phyloP scores from a whole-genome alignment of 2,329 filamentous ascomycete species.

The Alternaria tenuissima region DNA sequence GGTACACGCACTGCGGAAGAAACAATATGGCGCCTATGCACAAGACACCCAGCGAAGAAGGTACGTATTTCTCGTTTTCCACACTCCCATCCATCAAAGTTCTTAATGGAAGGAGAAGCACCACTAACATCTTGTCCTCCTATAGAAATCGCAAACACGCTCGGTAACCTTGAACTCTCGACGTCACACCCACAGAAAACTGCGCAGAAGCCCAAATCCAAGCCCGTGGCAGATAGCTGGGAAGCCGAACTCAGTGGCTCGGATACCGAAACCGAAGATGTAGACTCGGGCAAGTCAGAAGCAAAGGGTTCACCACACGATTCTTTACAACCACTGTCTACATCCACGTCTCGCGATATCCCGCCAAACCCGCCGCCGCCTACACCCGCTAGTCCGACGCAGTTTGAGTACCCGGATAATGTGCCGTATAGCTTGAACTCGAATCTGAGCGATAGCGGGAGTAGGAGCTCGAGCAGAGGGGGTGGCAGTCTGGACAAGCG shows the following conservation, averaged over 20 bases:
- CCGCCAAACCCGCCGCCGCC: constrained; percentile 45
- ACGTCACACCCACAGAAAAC: constrained; percentile 44
- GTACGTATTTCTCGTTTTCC: background rate
- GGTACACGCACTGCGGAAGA: background rate
- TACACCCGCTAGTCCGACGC: constrained; percentile 46
- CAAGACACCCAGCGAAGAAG: constrained; percentile 22
- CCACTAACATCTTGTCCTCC: background rate
- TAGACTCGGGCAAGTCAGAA: background rate
- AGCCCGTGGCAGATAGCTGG: constrained; percentile 73
- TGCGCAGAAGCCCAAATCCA: constrained; percentile 45
- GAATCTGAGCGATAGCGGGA: constrained; percentile 13
- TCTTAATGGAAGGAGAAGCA: background rate
- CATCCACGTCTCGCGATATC: constrained; percentile 13
- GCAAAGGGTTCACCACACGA: constrained; percentile 10
- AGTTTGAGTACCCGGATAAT: constrained; percentile 45
- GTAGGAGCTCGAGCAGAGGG: constrained; percentile 30
- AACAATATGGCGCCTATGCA: constrained; percentile 17
- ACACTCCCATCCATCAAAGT: background rate
- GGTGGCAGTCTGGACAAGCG: constrained; percentile 51
- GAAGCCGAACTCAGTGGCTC: constrained; percentile 71
- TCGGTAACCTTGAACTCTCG: constrained; percentile 48
- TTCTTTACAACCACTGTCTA: constrained; percentile 31
- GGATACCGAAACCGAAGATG: constrained; percentile 43
- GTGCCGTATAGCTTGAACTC: constrained; percentile 22
- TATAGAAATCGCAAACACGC: constrained; percentile 49